Evolutionary conservation across 495 filamentous ascomycete genomes (phyloP).

Genomic region (Stereocaulon alpinum): DNA sequence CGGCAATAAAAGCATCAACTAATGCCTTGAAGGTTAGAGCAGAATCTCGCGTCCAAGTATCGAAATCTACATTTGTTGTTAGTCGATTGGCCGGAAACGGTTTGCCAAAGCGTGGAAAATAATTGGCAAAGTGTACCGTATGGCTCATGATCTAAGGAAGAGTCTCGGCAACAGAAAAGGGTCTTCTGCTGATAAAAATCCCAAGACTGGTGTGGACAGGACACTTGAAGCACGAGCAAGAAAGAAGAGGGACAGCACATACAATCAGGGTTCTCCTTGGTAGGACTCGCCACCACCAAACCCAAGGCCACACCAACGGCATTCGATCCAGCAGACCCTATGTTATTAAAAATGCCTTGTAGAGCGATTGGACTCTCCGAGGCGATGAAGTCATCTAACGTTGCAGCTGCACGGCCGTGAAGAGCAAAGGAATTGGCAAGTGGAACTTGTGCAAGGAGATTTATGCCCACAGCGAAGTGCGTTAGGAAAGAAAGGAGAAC

Average conservation of each 20-base stretch:
- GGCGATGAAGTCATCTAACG: conserved; percentile 43
- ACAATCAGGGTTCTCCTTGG: conserved; percentile 45
- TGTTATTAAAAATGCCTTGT: conserved; percentile 47
- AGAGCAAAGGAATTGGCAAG: neutral
- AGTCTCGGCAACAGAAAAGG: too few species aligned
- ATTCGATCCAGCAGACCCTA: conserved; percentile 40
- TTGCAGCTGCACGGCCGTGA: conserved; percentile 11
- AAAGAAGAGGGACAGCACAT: conserved; percentile 17
- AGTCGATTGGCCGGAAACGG: neutral
- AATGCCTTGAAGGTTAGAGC: conserved; percentile 46
- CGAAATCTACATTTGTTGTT: conserved; percentile 35
- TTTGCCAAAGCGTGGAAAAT: neutral
- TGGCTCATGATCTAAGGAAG: too few species aligned
- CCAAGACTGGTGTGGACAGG: neutral
- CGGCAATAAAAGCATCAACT: conserved; percentile 40
- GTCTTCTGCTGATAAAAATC: neutral
- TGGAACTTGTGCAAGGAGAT: conserved; percentile 4
- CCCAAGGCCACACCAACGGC: conserved; percentile 39
- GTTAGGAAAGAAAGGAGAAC: conserved; percentile 4
- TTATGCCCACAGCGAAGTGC: neutral
- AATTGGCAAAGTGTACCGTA: neutral
- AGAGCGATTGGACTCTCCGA: conserved; percentile 43
- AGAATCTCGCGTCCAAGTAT: conserved; percentile 52
- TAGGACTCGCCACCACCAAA: conserved; percentile 46
- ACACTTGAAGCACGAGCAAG: neutral